Evolutionary conservation across 2,329 filamentous ascomycete genomes (phyloP).

Genomic region (Basipetospora chlamydospora): DNA sequence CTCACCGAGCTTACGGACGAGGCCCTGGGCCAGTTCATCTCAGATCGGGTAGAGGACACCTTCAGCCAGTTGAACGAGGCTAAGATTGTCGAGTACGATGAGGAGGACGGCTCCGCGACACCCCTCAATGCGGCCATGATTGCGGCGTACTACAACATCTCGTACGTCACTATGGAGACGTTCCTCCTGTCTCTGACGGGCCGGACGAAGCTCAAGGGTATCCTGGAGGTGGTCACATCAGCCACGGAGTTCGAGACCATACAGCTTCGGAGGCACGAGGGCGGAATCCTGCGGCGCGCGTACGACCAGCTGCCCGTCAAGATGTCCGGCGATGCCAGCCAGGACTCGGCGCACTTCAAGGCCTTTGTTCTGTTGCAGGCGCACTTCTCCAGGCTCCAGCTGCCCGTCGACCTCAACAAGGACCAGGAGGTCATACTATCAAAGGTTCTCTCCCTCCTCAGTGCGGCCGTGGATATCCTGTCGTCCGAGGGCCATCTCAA

Average conservation of each 20-base stretch:
- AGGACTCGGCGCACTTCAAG: slow-evolving; percentile 96
- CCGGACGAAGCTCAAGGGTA: slow-evolving; percentile 88
- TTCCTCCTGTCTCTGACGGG: slow-evolving; percentile 81
- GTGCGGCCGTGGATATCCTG: slow-evolving; percentile 85
- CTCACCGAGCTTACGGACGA: slow-evolving; percentile 80
- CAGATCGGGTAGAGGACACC: slow-evolving; percentile 85
- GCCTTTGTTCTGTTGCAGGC: slow-evolving; percentile 93
- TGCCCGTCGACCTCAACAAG: slow-evolving; percentile 88
- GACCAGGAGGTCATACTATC: slow-evolving; percentile 81
- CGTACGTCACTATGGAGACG: slow-evolving; percentile 98
- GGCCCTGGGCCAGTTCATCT: slow-evolving; percentile 84
- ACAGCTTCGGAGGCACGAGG: slow-evolving; percentile 87
- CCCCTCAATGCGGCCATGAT: slow-evolving; percentile 97
- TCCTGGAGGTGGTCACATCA: slow-evolving; percentile 91
- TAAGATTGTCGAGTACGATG: slow-evolving; percentile 90
- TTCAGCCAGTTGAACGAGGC: slow-evolving; percentile 81
- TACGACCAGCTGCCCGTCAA: slow-evolving; percentile 93
- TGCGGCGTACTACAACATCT: slow-evolving; percentile 97
- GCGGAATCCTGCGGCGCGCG: slow-evolving; percentile 72
- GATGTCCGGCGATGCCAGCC: slow-evolving; percentile 64
- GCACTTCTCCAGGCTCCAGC: slow-evolving; percentile 93
- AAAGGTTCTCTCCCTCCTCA: slow-evolving; percentile 76
- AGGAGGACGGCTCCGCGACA: slow-evolving; percentile 78
- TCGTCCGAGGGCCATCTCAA: slow-evolving; percentile 94
- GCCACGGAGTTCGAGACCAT: slow-evolving; percentile 94